Evolutionary conservation across 2,329 filamentous ascomycete species (phyloP).

Genomic region (Zalaria sp.): DNA sequence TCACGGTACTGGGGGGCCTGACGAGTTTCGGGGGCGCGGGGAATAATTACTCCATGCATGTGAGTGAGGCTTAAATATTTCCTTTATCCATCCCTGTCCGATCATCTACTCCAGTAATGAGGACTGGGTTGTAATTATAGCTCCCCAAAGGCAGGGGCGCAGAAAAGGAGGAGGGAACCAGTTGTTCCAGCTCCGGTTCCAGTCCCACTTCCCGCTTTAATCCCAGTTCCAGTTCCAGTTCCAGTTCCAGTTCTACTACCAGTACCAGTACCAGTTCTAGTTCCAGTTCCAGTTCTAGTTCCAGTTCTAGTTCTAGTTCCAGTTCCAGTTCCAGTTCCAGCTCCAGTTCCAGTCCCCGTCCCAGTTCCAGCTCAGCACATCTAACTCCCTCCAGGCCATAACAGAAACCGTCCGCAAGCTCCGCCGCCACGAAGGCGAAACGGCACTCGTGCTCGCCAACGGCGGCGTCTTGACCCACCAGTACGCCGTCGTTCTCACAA

Average conservation of each 20-base stretch:
- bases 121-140: no score
- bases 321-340: conserved; percentile 9
- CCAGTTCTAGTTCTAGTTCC: no score
- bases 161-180: no score
- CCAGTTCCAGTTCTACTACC: no score
- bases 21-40: conserved; percentile 58
- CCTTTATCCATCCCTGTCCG: not conserved
- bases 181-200: no score
- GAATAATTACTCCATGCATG: conserved; percentile 60
- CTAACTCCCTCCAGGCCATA: no score
- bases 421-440: conserved; percentile 29
- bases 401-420: conserved; percentile 43
- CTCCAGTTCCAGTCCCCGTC: not conserved
- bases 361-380: no score
- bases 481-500: conserved; percentile 45
- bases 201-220: no score
- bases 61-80: conserved; percentile 21
- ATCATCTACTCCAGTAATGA: not conserved
- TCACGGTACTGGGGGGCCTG: conserved; percentile 50
- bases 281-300: no score
- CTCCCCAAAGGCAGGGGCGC: no score
- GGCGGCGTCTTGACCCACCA: conserved; percentile 53
- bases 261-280: no score
- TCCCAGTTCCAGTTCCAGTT: no score
- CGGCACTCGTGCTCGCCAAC: conserved; percentile 49